Percentiles rank a stretch among this genome's conserved stretches.
These are phyloP conservation scores for Scleroderma citrinum DNA, from an alignment of 768 basidiomycete genomes.

Conservation along the genomic window DNA sequence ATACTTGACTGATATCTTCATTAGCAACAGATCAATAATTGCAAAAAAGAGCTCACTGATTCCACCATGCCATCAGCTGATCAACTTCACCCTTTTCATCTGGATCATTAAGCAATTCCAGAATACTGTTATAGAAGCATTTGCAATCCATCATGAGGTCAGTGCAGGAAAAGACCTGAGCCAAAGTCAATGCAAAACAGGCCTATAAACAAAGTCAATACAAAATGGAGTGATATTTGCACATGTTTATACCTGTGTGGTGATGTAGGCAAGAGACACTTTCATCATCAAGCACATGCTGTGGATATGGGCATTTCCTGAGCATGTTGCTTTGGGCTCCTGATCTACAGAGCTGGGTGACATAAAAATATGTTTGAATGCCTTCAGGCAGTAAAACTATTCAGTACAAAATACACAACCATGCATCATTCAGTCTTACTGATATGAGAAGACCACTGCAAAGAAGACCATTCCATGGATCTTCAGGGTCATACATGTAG, in stretches of 20 bases:
- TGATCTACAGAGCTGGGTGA: slow-evolving; percentile 26
- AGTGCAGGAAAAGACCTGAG: slow-evolving; percentile 12
- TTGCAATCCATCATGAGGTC: slow-evolving; percentile 20
- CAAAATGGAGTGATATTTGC: too few relatives aligned
- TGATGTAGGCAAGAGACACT: slow-evolving; percentile 17
- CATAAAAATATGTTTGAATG: slow-evolving; percentile 22
- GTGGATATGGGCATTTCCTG: slow-evolving; percentile 16
- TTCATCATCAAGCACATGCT: slow-evolving; percentile 10
- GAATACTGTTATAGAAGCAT: slow-evolving; percentile 15
- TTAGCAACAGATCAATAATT: background rate
- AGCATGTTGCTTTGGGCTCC: slow-evolving; percentile 21
- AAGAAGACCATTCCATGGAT: slow-evolving; percentile 24
- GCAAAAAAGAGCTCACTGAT: slow-evolving; percentile 6
- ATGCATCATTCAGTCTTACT: too few relatives aligned
- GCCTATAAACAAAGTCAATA: too few relatives aligned
- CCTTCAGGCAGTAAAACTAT: slow-evolving; percentile 9
- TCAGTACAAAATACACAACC: too few relatives aligned
- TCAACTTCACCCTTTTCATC: slow-evolving; percentile 16
- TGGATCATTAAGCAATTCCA: slow-evolving; percentile 16
- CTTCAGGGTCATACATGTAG: slow-evolving; percentile 15
- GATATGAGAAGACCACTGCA: slow-evolving; percentile 2
- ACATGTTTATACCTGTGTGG: slow-evolving; percentile 10
- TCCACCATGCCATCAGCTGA: slow-evolving; percentile 15
- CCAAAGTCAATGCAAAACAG: slow-evolving; percentile 5
- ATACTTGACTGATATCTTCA: slow-evolving; percentile 1